Base-by-base conservation (phyloP, 1,284 basidiomycete genomes). In the Rhodotorula sp. region DNA sequence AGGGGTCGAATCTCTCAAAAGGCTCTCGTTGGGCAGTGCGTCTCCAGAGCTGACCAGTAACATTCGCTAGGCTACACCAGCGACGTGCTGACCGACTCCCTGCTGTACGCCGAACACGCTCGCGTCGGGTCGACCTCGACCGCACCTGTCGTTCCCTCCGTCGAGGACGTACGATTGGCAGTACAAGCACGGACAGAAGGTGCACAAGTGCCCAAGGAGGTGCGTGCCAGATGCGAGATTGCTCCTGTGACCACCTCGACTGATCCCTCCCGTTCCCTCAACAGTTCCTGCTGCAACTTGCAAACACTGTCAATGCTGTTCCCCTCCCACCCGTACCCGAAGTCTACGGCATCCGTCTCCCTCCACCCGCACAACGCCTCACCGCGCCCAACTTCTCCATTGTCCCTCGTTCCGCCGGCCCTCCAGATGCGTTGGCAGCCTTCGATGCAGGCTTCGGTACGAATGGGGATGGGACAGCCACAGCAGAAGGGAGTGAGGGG, bases 191-290 rank as follows among this genome's bases (percentile, higher is more conserved):
- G 94, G 64, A 91, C 95, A 22, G 93, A 94, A 59, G 94, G 94
- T 88, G 92, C 94, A 79, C 92, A 95, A 80, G 92, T 96, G 29
- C 93, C 94, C 0, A 93, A 98, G 81, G 96, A 98, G 86, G 95
- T 96, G 75, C 76, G 85, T 83, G 46, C 30, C 32, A 7, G 36
- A 0, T 15, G 6, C 5, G 22, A 24, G 17, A 49, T 30, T 24
- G 8, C 22, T 24, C 13, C 22, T 17, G 47, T 24, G 30, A 20
- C n/a, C 60, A 10, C 8, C 49, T 32, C 48, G 36, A 3, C 20
- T 47, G 8, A 52, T 34, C 39, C 32, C 8, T 36, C 32, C 20
- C 29, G 22, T 64, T 52, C 49, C 46, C 44, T 27, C 48, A 30
- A 7, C 78, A 97, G 93, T 93, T 96, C 81, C 85, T 92, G 17